Evolutionary conservation across 495 filamentous ascomycete species (phyloP).

Genomic region (Parmelia sp.): DNA sequence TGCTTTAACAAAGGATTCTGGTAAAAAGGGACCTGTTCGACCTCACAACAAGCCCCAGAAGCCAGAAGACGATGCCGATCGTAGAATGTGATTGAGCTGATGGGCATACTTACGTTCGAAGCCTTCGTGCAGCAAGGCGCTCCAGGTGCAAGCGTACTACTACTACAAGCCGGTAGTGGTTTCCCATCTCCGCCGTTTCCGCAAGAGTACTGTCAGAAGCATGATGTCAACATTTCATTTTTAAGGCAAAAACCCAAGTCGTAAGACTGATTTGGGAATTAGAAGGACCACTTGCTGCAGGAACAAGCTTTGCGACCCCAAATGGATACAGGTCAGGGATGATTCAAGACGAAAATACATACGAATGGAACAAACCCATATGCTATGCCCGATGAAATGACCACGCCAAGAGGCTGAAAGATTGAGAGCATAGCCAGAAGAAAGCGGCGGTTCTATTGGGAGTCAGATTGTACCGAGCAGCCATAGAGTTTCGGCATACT

Average conservation of each 20-base stretch:
- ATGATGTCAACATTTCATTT: conserved; percentile 2
- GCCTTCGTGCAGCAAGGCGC: conserved; percentile 40
- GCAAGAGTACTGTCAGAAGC: conserved; percentile 29
- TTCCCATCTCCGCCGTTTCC: conserved; percentile 31
- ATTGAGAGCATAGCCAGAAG: conserved; percentile 42
- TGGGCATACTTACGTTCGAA: conserved; percentile 16
- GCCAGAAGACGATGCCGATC: not conserved
- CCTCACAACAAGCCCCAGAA: not conserved
- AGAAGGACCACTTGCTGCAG: not conserved
- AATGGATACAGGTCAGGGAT: not conserved
- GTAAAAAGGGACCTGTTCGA: not conserved
- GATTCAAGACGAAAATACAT: not conserved
- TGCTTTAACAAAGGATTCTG: not conserved
- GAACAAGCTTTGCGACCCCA: not conserved
- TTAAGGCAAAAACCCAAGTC: not conserved
- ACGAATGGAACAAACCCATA: conserved; percentile 38
- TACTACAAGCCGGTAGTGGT: conserved; percentile 32
- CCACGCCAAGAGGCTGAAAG: conserved; percentile 45
- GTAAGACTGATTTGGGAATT: not conserved
- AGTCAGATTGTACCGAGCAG: conserved; percentile 4
- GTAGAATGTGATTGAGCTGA: not conserved
- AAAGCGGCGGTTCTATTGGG: conserved; percentile 37
- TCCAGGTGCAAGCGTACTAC: conserved; percentile 24
- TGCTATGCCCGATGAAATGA: conserved; percentile 38
- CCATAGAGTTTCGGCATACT: conserved; percentile 11